Evolutionary conservation across 2,329 filamentous ascomycete species (phyloP).

Genomic region (Pseudomassariella vexata): DNA sequence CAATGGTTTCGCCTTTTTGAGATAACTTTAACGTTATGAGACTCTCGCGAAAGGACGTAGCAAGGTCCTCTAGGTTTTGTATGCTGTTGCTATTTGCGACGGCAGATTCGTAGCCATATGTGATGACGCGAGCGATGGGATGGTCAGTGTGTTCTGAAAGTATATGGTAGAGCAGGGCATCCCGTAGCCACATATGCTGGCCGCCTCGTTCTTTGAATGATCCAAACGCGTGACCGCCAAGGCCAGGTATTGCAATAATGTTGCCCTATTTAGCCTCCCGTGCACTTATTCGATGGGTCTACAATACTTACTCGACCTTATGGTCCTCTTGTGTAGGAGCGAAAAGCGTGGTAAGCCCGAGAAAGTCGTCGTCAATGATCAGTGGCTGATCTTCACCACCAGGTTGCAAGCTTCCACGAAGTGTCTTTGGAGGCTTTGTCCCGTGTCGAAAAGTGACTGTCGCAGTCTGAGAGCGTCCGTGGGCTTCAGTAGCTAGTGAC

Average conservation of each 20-base stretch:
- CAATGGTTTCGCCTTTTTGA: slow-evolving; percentile 4
- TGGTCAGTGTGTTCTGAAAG: background rate
- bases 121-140: slow-evolving; percentile 15
- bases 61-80: slow-evolving; percentile 12
- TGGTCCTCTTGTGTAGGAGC: background rate
- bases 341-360: background rate
- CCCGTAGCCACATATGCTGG: slow-evolving; percentile 22
- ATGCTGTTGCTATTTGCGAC: slow-evolving; percentile 13
- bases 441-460: slow-evolving; percentile 1
- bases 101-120: slow-evolving; percentile 19
- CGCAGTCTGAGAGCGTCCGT: slow-evolving; percentile 1
- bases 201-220: slow-evolving; percentile 22
- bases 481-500: background rate
- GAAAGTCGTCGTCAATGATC: background rate
- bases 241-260: slow-evolving; percentile 8
- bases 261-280: background rate
- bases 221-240: slow-evolving; percentile 22
- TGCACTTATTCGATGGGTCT: background rate
- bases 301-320: background rate
- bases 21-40: slow-evolving; percentile 3
- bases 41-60: slow-evolving; percentile 4
- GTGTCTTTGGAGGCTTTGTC: background rate
- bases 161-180: slow-evolving; percentile 17
- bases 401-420: background rate
- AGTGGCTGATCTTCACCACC: background rate